phyloP scores from a whole-genome alignment of 345 rosid genomes.

The Barbarea vulgaris region DNA sequence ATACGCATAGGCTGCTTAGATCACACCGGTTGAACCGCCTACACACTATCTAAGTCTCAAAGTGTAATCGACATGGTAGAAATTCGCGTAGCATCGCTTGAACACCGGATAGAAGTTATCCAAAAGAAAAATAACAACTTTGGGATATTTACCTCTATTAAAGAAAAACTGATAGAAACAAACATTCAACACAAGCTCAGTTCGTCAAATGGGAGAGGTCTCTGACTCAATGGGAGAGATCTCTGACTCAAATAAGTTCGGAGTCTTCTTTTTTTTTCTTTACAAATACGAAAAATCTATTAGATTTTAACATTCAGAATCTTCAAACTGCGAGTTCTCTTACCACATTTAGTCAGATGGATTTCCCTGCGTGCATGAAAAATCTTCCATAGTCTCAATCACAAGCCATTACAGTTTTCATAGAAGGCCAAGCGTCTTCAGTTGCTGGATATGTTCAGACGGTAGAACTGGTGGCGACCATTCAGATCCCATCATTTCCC shows the following conservation, averaged over 20 bases:
- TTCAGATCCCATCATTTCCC: slow-evolving; percentile 77
- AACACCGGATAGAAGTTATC: background rate
- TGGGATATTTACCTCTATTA: slow-evolving; percentile 17
- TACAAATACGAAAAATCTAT: slow-evolving; percentile 25
- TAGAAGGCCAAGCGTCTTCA: slow-evolving; percentile 85
- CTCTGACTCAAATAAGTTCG: slow-evolving; percentile 26
- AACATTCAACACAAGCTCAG: slow-evolving; percentile 28
- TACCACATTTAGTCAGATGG: slow-evolving; percentile 16
- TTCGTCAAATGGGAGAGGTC: slow-evolving; percentile 17
- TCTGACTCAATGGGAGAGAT: slow-evolving; percentile 27
- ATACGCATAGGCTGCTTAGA: no score
- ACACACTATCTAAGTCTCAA: background rate
- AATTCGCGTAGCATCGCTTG: background rate
- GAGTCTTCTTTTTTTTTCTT: slow-evolving; percentile 19
- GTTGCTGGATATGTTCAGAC: slow-evolving; percentile 86
- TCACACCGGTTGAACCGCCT: no score
- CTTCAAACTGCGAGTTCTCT: slow-evolving; percentile 18
- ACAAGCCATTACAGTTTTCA: slow-evolving; percentile 40
- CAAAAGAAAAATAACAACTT: background rate
- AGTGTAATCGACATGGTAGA: background rate
- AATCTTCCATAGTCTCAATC: slow-evolving; percentile 17
- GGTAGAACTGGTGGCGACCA: slow-evolving; percentile 94
- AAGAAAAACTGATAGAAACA: slow-evolving; percentile 7
- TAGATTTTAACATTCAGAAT: slow-evolving; percentile 16
- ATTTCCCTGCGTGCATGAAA: slow-evolving; percentile 1